phyloP scores from a whole-genome alignment of 2,329 filamentous ascomycete species.

The Diaporthe eres region DNA sequence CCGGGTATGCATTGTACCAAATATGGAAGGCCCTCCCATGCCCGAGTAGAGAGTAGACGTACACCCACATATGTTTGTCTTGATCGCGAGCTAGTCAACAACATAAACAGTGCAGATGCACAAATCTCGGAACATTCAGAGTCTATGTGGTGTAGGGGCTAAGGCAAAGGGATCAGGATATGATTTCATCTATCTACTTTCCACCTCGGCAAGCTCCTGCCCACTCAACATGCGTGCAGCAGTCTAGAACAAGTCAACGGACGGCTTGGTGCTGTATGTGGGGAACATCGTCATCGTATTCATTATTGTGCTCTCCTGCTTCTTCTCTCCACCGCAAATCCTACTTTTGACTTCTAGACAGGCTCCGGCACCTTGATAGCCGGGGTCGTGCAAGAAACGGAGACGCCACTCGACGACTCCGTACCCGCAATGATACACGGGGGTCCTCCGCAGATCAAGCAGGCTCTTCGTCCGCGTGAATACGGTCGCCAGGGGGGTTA shows the following conservation, averaged over 20 bases:
- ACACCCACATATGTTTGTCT: not conserved
- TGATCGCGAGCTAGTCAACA: too few species aligned
- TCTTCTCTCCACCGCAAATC: slow-evolving; percentile 16
- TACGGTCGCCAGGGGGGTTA: slow-evolving; percentile 16
- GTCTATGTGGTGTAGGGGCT: not conserved
- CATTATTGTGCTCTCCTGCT: slow-evolving; percentile 39
- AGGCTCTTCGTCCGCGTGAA: slow-evolving; percentile 22
- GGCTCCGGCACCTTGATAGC: not conserved
- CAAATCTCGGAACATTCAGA: accelerated
- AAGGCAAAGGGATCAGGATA: slow-evolving; percentile 24
- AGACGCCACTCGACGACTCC: slow-evolving; percentile 38
- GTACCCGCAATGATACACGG: slow-evolving; percentile 29
- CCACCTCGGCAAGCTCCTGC: slow-evolving; percentile 16
- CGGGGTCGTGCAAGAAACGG: slow-evolving; percentile 20
- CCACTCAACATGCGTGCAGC: slow-evolving; percentile 10
- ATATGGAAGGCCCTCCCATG: not conserved
- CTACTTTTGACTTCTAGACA: slow-evolving; percentile 26
- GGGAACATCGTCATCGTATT: slow-evolving; percentile 36
- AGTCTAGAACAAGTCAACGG: slow-evolving; percentile 26
- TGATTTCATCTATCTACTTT: slow-evolving; percentile 35
- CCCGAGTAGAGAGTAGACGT: not conserved
- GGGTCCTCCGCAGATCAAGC: slow-evolving; percentile 32
- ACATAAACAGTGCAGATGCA: too few species aligned
- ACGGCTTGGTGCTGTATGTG: slow-evolving; percentile 2
- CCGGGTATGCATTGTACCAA: not conserved